Evolutionary conservation across 768 basidiomycete species (phyloP).

Genomic region (Scleroderma citrinum): DNA sequence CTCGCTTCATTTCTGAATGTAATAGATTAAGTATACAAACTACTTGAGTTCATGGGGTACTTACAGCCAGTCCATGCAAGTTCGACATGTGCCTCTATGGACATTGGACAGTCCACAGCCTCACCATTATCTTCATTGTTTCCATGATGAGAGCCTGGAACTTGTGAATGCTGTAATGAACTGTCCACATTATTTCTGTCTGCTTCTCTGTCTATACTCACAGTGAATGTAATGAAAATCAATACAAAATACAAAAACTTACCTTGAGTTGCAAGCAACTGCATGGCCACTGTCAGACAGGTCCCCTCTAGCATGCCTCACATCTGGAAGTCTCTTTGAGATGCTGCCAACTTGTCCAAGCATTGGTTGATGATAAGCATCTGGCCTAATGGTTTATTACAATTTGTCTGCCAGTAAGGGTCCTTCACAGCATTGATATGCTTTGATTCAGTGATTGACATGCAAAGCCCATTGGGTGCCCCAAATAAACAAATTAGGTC

Average conservation of each 20-base stretch:
- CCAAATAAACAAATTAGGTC: conserved; percentile 11
- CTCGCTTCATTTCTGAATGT: background rate
- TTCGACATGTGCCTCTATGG: background rate
- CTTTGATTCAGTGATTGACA: conserved; percentile 31
- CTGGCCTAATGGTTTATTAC: conserved; percentile 5
- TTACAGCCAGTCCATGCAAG: conserved; percentile 28
- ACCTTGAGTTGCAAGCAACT: background rate
- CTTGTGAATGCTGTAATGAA: background rate
- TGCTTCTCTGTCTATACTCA: background rate
- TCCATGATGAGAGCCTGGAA: background rate
- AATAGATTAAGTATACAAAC: background rate
- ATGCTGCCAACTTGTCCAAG: conserved; percentile 10
- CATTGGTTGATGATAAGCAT: conserved; percentile 22
- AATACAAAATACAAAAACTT: background rate
- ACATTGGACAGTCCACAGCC: background rate
- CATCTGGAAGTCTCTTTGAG: background rate
- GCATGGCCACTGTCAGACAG: background rate
- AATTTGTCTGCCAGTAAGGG: conserved; percentile 25
- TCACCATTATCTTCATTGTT: background rate
- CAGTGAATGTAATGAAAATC: background rate
- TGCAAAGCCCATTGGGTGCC: conserved; percentile 17
- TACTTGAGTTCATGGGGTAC: conserved; percentile 9
- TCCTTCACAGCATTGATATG: conserved; percentile 33
- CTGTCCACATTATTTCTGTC: background rate
- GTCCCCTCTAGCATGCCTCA: conserved; percentile 1